phyloP scores from a whole-genome alignment of 306 rosid species.

The Prunus mongolica region DNA sequence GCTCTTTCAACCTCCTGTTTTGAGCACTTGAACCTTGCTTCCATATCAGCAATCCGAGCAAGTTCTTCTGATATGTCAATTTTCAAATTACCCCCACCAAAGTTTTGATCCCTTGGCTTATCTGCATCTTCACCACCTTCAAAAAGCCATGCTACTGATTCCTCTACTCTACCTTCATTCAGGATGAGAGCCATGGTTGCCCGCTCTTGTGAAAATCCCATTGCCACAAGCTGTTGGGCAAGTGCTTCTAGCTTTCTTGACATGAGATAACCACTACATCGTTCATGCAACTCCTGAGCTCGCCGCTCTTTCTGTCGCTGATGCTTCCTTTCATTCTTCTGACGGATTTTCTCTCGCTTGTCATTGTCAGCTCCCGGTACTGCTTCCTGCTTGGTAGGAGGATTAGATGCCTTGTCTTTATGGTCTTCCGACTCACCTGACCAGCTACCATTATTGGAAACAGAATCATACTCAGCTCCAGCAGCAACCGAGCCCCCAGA shows the following conservation, averaged over 20 bases:
- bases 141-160: conserved; percentile 79
- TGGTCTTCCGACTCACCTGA: conserved; percentile 98
- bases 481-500: conserved; percentile 54
- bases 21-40: conserved; percentile 55
- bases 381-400: conserved; percentile 46
- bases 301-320: conserved; percentile 97
- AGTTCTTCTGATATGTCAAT: conserved; percentile 96
- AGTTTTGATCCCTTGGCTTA: conserved; percentile 41
- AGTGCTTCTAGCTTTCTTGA: conserved; percentile 91
- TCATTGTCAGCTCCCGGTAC: conserved; percentile 95
- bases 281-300: conserved; percentile 92
- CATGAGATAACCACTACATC: conserved; percentile 83
- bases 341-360: conserved; percentile 92
- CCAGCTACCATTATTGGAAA: conserved; percentile 96
- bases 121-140: conserved; percentile 71
- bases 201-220: conserved; percentile 89
- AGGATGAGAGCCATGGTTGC: conserved; percentile 84
- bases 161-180: conserved; percentile 90
- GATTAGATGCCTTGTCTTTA: conserved; percentile 65
- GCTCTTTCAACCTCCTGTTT: conserved; percentile 97
- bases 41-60: conserved; percentile 69
- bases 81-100: conserved; percentile 59
- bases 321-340: conserved; percentile 91
- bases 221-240: conserved; percentile 79
- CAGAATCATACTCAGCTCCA: conserved; percentile 80